Conservation (phyloP, 1,284 basidiomycete genomes). For the Pterula multifida region DNA sequence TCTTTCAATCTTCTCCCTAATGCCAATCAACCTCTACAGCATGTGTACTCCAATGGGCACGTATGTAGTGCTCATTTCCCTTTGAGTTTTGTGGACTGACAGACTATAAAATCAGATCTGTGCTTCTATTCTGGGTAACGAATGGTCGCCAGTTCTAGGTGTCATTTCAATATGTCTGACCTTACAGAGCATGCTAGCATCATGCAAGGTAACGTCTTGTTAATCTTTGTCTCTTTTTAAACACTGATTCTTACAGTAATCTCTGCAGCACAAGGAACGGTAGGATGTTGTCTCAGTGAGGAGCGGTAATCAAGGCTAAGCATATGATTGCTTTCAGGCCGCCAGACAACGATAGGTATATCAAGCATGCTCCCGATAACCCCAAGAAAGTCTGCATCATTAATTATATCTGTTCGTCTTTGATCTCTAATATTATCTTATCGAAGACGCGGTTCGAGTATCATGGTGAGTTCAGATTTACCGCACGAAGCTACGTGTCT, state of each 20-base stretch:
- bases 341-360: constrained; percentile 70
- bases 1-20: neutral
- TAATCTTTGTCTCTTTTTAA: neutral
- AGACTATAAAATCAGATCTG: constrained; percentile 43
- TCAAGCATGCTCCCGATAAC: constrained; percentile 67
- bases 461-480: constrained; percentile 48
- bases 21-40: constrained; percentile 26
- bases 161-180: constrained; percentile 71
- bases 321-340: constrained; percentile 40
- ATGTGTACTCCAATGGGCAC: constrained; percentile 79
- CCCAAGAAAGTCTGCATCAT: constrained; percentile 62
- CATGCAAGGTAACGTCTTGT: constrained; percentile 52
- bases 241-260: constrained; percentile 3
- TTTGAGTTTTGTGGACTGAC: neutral
- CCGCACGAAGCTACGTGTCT: neutral
- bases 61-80: constrained; percentile 28
- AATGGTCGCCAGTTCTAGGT: constrained; percentile 78
- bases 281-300: constrained; percentile 23
- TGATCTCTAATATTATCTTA: constrained; percentile 7
- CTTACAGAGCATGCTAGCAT: constrained; percentile 79
- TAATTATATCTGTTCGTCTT: constrained; percentile 1
- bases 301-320: too few relatives aligned
- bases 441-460: constrained; percentile 63
- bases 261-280: constrained; percentile 59
- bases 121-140: constrained; percentile 74